phyloP scores from a whole-genome alignment of 1,284 basidiomycete genomes.

The Sanghuangporus baumii region DNA sequence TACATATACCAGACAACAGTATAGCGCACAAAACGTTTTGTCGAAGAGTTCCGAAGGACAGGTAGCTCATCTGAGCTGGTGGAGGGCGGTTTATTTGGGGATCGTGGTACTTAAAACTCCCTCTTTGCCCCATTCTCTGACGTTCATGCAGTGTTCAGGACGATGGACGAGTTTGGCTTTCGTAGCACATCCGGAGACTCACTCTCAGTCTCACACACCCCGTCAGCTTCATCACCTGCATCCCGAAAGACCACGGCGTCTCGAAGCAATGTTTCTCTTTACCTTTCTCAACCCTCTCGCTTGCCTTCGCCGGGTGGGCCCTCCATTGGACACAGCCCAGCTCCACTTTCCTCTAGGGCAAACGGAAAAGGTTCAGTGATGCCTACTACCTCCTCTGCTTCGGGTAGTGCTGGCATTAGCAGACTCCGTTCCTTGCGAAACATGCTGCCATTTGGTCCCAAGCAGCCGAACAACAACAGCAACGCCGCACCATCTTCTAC shows the following conservation, averaged over 20 bases:
- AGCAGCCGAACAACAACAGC: neutral
- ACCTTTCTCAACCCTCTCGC: neutral
- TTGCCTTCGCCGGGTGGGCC: slow-evolving; percentile 1
- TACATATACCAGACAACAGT: neutral
- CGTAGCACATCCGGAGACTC: neutral
- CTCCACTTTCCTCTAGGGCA: neutral
- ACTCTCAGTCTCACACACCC: slow-evolving; percentile 11
- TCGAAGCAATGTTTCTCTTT: neutral
- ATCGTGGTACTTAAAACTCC: neutral
- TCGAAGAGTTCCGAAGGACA: neutral
- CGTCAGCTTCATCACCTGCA: slow-evolving; percentile 1
- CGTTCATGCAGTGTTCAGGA: neutral
- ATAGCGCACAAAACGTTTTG: neutral
- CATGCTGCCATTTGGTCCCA: slow-evolving; percentile 16
- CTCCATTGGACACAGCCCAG: neutral
- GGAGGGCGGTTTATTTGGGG: neutral
- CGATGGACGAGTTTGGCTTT: slow-evolving; percentile 5
- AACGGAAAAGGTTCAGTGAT: neutral
- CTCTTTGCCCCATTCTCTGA: neutral
- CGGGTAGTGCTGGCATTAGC: neutral
- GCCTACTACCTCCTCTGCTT: neutral
- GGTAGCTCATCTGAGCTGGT: neutral
- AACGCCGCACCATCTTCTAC: neutral
- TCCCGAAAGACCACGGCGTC: slow-evolving; percentile 4
- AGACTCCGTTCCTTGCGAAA: slow-evolving; percentile 11